Evolutionary conservation across 306 rosid genomes (phyloP), one percentile per base, ranked within the genome.

Genomic region (Sicyos baderoa): DNA sequence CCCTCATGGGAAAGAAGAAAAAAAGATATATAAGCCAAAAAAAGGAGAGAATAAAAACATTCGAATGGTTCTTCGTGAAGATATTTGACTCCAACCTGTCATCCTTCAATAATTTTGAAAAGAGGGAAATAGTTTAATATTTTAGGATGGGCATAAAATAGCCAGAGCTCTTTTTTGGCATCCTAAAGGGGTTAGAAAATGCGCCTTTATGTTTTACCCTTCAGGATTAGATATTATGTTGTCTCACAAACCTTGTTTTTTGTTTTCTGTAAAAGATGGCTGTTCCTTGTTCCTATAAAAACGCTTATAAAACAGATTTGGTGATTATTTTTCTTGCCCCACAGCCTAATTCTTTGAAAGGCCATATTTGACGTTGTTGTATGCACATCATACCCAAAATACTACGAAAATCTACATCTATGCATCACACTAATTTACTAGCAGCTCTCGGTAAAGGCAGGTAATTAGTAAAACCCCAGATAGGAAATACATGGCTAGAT

Each of bases 11-110:
- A 7, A 60, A 32, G 48, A 40, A 63, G 32, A 56, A 71, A 22
- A 72, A 22, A 29, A 58, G 22, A 49, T 60, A 9, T 17, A 23
- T n/a, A 17, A 48, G 49, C 19, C 54, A 59, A 58, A 49, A 17
- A 59, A 57, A 54, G 54, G 54, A 40, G 65, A 17, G 53, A 56
- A 55, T 10, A 32, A 75, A 37, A 5, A 32, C 57, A 40, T 75
- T 54, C 71, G 27, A 32, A 61, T 56, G 44, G 16, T 40, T 37
- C 16, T 6, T 35, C 8, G 42, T 35, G 42, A 35, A 35, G 42
- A 35, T 35, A 35, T 35, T 35, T 35, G 8, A 35, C 42, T 32
- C 42, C 42, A 35, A 0, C 8, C 7, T 35, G 42, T 35, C 42
- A 35, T 35, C 42, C 42, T 35, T 5, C 7, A 35, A 35, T 35